Evolutionary conservation across 2,329 filamentous ascomycete genomes (phyloP).

Genomic region (Orbilia oligospora): DNA sequence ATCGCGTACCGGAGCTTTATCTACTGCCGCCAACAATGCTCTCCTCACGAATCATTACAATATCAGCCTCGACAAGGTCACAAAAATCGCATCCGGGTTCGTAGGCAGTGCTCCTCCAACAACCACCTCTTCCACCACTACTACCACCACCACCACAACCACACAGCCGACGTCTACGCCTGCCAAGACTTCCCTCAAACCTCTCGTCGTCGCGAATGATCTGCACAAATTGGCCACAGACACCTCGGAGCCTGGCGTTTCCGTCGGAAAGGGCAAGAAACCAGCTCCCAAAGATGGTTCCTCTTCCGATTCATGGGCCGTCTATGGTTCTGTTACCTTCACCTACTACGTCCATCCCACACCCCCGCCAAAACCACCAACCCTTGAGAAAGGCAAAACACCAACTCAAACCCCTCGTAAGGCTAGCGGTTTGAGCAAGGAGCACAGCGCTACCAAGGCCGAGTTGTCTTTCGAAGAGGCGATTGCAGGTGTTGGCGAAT

Average conservation of each 20-base stretch:
- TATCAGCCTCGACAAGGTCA: constrained; percentile 82
- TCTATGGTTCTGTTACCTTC: constrained; percentile 85
- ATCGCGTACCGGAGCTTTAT: constrained; percentile 77
- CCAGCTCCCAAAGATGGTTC: constrained; percentile 64
- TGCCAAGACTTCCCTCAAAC: constrained; percentile 67
- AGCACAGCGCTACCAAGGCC: constrained; percentile 66
- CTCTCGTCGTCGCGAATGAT: constrained; percentile 83
- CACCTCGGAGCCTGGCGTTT: constrained; percentile 66
- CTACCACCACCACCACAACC: no score
- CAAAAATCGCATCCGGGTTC: constrained; percentile 86
- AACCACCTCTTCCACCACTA: no score
- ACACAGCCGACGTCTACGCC: constrained; percentile 56
- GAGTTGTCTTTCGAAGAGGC: constrained; percentile 68
- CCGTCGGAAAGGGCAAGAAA: constrained; percentile 64
- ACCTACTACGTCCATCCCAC: constrained; percentile 76
- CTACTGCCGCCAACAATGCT: constrained; percentile 77
- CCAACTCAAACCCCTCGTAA: constrained; percentile 62
- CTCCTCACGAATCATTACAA: constrained; percentile 88
- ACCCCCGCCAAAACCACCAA: constrained; percentile 65
- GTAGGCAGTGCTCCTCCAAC: constrained; percentile 72
- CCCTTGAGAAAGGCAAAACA: constrained; percentile 61
- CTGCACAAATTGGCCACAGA: constrained; percentile 80
- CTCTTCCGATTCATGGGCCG: constrained; percentile 73
- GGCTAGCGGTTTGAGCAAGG: constrained; percentile 61
- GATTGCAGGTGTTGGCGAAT: constrained; percentile 67